Conservation (phyloP, 2,329 filamentous ascomycete species). For the Ophiostoma quercus region DNA sequence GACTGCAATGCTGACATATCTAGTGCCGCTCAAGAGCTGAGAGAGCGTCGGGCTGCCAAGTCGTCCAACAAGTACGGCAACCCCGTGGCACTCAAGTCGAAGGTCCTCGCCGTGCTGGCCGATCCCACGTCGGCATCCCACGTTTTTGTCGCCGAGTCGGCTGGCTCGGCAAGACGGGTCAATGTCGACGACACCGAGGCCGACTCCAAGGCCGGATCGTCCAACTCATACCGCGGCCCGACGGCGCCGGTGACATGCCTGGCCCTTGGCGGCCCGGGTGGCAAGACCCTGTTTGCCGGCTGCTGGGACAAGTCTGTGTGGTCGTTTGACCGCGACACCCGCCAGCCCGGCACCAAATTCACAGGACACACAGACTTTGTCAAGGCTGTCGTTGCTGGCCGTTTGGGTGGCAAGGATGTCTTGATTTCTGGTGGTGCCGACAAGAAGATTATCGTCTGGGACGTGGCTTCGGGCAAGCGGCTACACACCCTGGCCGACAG, state of each 20-base stretch:
- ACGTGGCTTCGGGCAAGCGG: slow-evolving; percentile 60
- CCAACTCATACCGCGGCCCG: slow-evolving; percentile 62
- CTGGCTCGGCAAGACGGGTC: slow-evolving; percentile 70
- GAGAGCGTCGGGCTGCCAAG: slow-evolving; percentile 62
- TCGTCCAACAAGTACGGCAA: slow-evolving; percentile 72
- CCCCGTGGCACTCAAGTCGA: slow-evolving; percentile 75
- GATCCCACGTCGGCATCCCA: slow-evolving; percentile 58
- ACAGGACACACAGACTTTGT: slow-evolving; percentile 86
- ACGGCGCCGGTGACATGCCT: slow-evolving; percentile 75
- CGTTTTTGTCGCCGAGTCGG: slow-evolving; percentile 80
- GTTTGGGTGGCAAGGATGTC: slow-evolving; percentile 54
- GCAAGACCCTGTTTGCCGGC: slow-evolving; percentile 68
- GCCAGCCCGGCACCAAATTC: slow-evolving; percentile 53
- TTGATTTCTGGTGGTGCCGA: slow-evolving; percentile 74
- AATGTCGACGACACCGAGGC: slow-evolving; percentile 61
- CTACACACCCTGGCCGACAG: slow-evolving; percentile 73
- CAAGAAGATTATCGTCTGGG: slow-evolving; percentile 79
- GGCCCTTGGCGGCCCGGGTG: slow-evolving; percentile 55
- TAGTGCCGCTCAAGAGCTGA: slow-evolving; percentile 47
- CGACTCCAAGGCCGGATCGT: slow-evolving; percentile 28
- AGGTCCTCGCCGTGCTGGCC: slow-evolving; percentile 68
- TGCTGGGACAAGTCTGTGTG: slow-evolving; percentile 94
- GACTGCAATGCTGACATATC: slow-evolving; percentile 25
- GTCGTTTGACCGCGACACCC: slow-evolving; percentile 67
- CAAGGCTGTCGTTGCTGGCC: slow-evolving; percentile 65